These are phyloP conservation scores for Chalaropsis thielavioides DNA, from an alignment of 2,329 filamentous ascomycete genomes.

Conservation along the genomic window DNA sequence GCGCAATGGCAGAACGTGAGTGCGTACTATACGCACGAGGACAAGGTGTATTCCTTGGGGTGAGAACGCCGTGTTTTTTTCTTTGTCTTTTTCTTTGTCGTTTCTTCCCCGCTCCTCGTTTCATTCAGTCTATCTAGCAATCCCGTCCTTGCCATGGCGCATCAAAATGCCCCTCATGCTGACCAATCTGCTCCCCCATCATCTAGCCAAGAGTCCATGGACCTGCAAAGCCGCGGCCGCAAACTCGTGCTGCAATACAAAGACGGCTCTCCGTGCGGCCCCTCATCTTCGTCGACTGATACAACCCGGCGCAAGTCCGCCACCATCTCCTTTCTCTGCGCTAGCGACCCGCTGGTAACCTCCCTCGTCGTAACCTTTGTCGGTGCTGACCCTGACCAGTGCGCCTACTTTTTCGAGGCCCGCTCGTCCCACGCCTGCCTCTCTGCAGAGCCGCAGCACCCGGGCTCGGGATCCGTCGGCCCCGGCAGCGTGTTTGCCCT, in stretches of 20 bases:
- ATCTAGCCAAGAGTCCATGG: conserved; percentile 39
- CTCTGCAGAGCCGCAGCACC: conserved; percentile 51
- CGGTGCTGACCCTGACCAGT: conserved; percentile 69
- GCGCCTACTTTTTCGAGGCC: conserved; percentile 90
- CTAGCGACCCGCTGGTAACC: conserved; percentile 57
- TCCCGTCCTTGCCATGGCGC: background rate
- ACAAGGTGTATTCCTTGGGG: conserved; percentile 61
- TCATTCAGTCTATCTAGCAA: background rate
- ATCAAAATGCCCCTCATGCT: background rate
- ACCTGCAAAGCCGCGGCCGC: conserved; percentile 46
- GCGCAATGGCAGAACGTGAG: conserved; percentile 56
- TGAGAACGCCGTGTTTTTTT: conserved; percentile 28
- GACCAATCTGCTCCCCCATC: background rate
- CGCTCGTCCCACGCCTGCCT: conserved; percentile 71
- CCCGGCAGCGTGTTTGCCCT: conserved; percentile 73
- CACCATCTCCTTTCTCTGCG: conserved; percentile 85
- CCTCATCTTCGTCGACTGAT: background rate
- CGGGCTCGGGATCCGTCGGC: conserved; percentile 47
- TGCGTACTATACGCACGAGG: conserved; percentile 56
- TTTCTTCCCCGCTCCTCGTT: conserved; percentile 21
- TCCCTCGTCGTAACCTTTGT: conserved; percentile 69
- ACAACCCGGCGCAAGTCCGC: conserved; percentile 53
- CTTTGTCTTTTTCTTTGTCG: conserved; percentile 5
- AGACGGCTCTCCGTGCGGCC: conserved; percentile 58
- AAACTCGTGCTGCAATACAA: conserved; percentile 67